Percentiles rank a stretch among this genome's conserved stretches.
Evolutionary conservation across 2,329 filamentous ascomycete species (phyloP).

Genomic region (Phoma sp.): DNA sequence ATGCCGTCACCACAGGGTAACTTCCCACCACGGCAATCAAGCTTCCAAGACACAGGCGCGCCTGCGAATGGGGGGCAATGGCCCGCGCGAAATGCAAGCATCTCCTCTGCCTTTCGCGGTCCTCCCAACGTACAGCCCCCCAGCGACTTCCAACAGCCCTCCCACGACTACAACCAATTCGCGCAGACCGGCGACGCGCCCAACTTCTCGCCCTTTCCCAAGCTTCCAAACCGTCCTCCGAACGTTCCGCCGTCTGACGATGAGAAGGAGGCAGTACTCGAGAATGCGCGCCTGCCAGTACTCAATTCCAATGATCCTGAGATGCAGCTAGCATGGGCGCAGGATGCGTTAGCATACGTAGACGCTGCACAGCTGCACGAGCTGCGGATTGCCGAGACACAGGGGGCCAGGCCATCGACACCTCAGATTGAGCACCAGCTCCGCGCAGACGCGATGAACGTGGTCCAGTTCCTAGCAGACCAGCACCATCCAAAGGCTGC

Average conservation of each 20-base stretch:
- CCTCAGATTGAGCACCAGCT: conserved; percentile 90
- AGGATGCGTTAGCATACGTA: conserved; percentile 88
- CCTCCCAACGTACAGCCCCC: conserved; percentile 45
- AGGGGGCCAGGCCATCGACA: conserved; percentile 73
- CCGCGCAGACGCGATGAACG: conserved; percentile 86
- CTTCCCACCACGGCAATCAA: conserved; percentile 43
- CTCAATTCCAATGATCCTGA: conserved; percentile 93
- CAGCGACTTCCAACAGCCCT: conserved; percentile 35
- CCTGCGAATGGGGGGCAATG: conserved; percentile 34
- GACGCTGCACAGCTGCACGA: conserved; percentile 83
- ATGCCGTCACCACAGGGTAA: conserved; percentile 38
- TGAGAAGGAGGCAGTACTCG: conserved; percentile 88
- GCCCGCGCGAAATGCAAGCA: conserved; percentile 45
- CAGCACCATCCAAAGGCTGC: conserved; percentile 93
- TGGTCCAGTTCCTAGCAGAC: conserved; percentile 86
- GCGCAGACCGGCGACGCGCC: conserved; percentile 63
- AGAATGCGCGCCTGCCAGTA: conserved; percentile 82
- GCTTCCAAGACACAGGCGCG: conserved; percentile 35
- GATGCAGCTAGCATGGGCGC: conserved; percentile 96
- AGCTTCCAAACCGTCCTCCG: conserved; percentile 76
- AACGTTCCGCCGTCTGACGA: conserved; percentile 95
- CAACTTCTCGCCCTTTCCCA: conserved; percentile 91
- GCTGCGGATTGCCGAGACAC: conserved; percentile 67
- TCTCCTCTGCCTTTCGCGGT: conserved; percentile 48
- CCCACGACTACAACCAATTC: conserved; percentile 51